A percentile compares a stretch with the other conserved stretches of the same genome.
Evolutionary conservation across 2,329 filamentous ascomycete species (phyloP).

Genomic region (Claviceps humidiphila): DNA sequence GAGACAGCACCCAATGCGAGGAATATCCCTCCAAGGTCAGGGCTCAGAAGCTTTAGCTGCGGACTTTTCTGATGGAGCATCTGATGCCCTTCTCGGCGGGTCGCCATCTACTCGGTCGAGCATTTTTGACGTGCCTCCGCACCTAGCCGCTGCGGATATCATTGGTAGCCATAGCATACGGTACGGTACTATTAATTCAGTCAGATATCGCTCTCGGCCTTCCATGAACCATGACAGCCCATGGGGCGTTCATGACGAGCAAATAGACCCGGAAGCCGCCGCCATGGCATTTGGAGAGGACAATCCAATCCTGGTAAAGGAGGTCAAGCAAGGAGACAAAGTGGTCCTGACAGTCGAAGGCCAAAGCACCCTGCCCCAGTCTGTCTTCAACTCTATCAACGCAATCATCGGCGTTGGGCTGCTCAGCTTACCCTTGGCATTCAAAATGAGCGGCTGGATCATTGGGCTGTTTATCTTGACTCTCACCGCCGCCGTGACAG

Average conservation of each 20-base stretch:
- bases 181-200: slow-evolving; percentile 38
- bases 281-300: slow-evolving; percentile 15
- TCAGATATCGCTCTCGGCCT: slow-evolving; percentile 20
- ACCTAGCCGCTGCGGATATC: slow-evolving; percentile 54
- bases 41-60: slow-evolving; percentile 29
- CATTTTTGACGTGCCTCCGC: slow-evolving; percentile 45
- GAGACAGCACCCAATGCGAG: slow-evolving; percentile 38
- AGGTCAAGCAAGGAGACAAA: slow-evolving; percentile 77
- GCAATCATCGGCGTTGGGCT: slow-evolving; percentile 84
- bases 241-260: slow-evolving; percentile 22
- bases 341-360: slow-evolving; percentile 76
- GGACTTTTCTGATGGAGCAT: slow-evolving; percentile 27
- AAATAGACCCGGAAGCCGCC: slow-evolving; percentile 11
- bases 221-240: slow-evolving; percentile 32
- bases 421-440: slow-evolving; percentile 73
- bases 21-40: slow-evolving; percentile 15
- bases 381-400: slow-evolving; percentile 92
- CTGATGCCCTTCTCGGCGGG: slow-evolving; percentile 14
- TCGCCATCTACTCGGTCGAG: slow-evolving; percentile 21
- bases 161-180: slow-evolving; percentile 52
- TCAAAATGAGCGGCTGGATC: slow-evolving; percentile 82
- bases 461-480: slow-evolving; percentile 64
- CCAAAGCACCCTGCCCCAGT: slow-evolving; percentile 90
- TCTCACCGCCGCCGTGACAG: slow-evolving; percentile 62
- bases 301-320: slow-evolving; percentile 76